Conservation (phyloP, 495 filamentous ascomycete species). For the Penicillium chermesinum region DNA sequence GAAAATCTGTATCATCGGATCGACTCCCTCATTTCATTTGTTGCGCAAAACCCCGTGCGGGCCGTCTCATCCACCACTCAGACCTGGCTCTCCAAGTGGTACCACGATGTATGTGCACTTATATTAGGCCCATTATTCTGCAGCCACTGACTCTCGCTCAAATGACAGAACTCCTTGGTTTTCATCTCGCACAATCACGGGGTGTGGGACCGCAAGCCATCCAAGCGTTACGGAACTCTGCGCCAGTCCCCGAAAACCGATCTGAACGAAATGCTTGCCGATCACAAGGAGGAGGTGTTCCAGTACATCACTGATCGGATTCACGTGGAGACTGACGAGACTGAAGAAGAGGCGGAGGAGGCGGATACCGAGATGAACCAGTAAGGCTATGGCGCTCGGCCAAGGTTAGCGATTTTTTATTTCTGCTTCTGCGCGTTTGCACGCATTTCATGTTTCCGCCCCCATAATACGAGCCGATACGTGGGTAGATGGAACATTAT, state of each 20-base stretch:
- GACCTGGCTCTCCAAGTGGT: slow-evolving; percentile 62
- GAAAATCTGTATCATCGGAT: slow-evolving; percentile 48
- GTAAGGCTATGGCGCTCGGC: neutral
- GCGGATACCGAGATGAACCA: slow-evolving; percentile 1
- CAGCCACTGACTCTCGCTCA: neutral
- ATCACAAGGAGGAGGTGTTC: slow-evolving; percentile 53
- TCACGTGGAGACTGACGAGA: slow-evolving; percentile 30
- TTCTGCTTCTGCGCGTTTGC: neutral
- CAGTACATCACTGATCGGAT: slow-evolving; percentile 49
- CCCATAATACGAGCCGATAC: neutral
- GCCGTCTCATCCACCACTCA: slow-evolving; percentile 62
- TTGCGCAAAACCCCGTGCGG: slow-evolving; percentile 44
- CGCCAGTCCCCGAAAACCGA: slow-evolving; percentile 47
- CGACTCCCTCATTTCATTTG: slow-evolving; percentile 53
- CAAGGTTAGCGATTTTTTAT: too few species aligned
- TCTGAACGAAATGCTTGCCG: slow-evolving; percentile 59
- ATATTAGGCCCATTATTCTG: neutral
- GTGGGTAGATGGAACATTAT: neutral
- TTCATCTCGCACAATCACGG: slow-evolving; percentile 67
- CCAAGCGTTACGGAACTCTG: slow-evolving; percentile 64
- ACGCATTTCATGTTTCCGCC: neutral
- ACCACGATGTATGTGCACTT: slow-evolving; percentile 48
- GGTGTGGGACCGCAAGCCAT: slow-evolving; percentile 65
- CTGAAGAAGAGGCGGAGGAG: slow-evolving; percentile 21
- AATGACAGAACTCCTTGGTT: slow-evolving; percentile 60